Evolutionary conservation across 495 filamentous ascomycete species (phyloP), one percentile per base, ranked within the genome.

Genomic region (Corynascus novoguineensis): DNA sequence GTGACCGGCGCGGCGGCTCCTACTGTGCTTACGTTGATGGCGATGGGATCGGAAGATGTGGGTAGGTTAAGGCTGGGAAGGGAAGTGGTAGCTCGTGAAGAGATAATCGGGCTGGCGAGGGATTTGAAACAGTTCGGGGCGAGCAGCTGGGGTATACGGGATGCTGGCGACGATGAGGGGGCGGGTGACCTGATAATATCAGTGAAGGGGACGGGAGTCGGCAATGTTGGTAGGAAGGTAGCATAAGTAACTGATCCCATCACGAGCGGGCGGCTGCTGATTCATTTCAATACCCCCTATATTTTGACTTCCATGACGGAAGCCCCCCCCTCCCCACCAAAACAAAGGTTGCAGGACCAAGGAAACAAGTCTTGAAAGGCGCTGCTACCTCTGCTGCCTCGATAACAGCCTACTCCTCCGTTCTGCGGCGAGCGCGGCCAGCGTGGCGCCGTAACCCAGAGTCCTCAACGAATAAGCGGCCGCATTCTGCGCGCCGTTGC

Each of bases 141-240:
- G 14, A 87, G 85, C 45, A 88, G 85, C 35, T 96, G 95, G 87
- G 95, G 90, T 42, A 73, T 97, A 58, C 77, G 93, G 59, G 72
- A 76, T 22, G 64, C 60, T 12, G 88, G 42, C 5, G 56, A 46
- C 10, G 88, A 85, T 12, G 83, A 86, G 53, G 82, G 78, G 35
- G 75, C 76, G 19, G 81, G 73, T 7, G 88, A 92, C 69, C 76
- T 97, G 40, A 82, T 97, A 34, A 80, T 97, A 49, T 95, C 90
- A 57, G 84, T 99, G 28, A 93, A 97, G 61, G 95, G 95, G 27
- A 86, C 82, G 64, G 95, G 95, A 21, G 89, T 99, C 44, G 95
- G 95, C 5, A 99, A 99, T 71, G 87, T 97, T 44, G 93, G 92
- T 34, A 81, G 90, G 57, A 97, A 97, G 73, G 85, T 97, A 68